These are phyloP conservation scores for Inosperma sp. DNA, from an alignment of 768 basidiomycete species.

Conservation along the genomic window DNA sequence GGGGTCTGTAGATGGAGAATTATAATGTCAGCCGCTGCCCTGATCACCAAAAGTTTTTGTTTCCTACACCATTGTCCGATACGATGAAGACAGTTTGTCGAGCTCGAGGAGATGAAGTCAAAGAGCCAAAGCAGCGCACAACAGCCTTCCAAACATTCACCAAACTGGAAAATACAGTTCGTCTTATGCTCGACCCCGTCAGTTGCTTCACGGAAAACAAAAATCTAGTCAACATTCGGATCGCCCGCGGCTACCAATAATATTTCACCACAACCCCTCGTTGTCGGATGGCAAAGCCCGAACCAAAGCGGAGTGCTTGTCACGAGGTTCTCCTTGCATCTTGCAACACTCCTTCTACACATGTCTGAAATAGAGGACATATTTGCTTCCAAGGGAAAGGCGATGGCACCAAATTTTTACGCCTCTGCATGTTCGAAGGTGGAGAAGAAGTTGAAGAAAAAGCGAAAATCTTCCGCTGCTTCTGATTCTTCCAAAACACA, in stretches of 20 bases:
- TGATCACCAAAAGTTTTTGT: constrained; percentile 2
- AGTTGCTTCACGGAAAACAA: too few species aligned
- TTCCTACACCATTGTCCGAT: constrained; percentile 10
- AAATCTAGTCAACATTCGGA: too few species aligned
- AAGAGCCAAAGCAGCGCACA: constrained; percentile 1
- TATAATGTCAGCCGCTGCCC: neutral
- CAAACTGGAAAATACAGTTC: too few species aligned
- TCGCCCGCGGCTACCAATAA: too few species aligned
- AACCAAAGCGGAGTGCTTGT: neutral
- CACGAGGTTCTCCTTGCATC: neutral
- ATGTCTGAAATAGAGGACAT: constrained; percentile 85
- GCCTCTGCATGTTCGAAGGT: constrained; percentile 27
- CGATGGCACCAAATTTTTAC: constrained; percentile 19
- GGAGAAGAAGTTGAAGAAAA: constrained; percentile 45
- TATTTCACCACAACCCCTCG: too few species aligned
- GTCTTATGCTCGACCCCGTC: too few species aligned
- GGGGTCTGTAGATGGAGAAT: constrained; percentile 9
- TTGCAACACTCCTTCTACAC: neutral
- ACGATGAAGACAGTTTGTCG: too few species aligned
- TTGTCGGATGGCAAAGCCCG: too few species aligned
- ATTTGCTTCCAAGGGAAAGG: constrained; percentile 55
- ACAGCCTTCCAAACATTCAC: constrained; percentile 10
- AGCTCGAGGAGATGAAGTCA: neutral
- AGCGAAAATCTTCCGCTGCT: constrained; percentile 28
- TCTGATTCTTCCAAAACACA: neutral